phyloP scores from a whole-genome alignment of 176 grass and related monocot species.

The Sorghum bicolor region Sorghum_bicolor_NCBIv3 NC_012878.2:4440001-4440500 shows the following conservation, averaged over 20 bases:
- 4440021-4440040: slow-evolving; percentile 35
- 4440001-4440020: slow-evolving; percentile 40
- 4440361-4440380: slow-evolving; percentile 45
- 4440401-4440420: slow-evolving; percentile 50
- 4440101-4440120: slow-evolving; percentile 60
- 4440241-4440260: slow-evolving; percentile 61
- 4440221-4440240: slow-evolving; percentile 67
- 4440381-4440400: slow-evolving; percentile 42
- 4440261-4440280: slow-evolving; percentile 50
- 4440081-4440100: slow-evolving; percentile 64
- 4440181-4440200: slow-evolving; percentile 64
- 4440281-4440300: slow-evolving; percentile 46
- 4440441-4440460: slow-evolving; percentile 9
- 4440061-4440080: slow-evolving; percentile 74
- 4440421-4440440: slow-evolving; percentile 32
- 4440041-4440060: slow-evolving; percentile 51
- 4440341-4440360: slow-evolving; percentile 59
- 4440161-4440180: slow-evolving; percentile 62
- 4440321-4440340: slow-evolving; percentile 55
- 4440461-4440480: slow-evolving; percentile 26
- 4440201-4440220: slow-evolving; percentile 61
- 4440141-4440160: slow-evolving; percentile 65
- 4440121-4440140: slow-evolving; percentile 44
- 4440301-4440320: slow-evolving; percentile 58
- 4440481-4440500: not conserved